Percentiles rank a stretch among this genome's conserved stretches.
These are phyloP conservation scores for Ophiostoma pallidulum DNA, from an alignment of 2,329 filamentous ascomycete species.

Conservation along the genomic window DNA sequence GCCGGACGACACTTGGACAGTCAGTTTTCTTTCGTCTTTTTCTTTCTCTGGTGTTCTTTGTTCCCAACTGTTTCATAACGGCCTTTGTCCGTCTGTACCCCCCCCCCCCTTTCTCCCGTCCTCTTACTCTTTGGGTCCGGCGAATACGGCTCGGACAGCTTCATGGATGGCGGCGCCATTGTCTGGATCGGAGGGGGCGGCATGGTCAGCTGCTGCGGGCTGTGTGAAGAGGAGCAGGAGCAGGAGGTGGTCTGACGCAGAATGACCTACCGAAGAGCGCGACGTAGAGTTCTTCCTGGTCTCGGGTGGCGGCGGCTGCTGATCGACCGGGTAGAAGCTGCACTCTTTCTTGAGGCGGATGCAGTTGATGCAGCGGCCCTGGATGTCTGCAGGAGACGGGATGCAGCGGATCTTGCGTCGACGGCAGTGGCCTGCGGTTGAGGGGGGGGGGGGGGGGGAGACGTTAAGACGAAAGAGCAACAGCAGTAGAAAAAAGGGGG, in stretches of 20 bases:
- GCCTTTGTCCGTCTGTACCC: no score
- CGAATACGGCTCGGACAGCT: slow-evolving; percentile 29
- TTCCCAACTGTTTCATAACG: not conserved
- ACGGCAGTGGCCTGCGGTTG: slow-evolving; percentile 67
- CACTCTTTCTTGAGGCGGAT: slow-evolving; percentile 92
- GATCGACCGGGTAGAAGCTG: slow-evolving; percentile 83
- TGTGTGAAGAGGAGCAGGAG: slow-evolving; percentile 28
- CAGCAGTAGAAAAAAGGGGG: no score
- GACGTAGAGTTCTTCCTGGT: slow-evolving; percentile 33
- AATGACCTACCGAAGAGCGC: slow-evolving; percentile 27
- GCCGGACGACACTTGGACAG: slow-evolving; percentile 16
- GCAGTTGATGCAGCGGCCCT: slow-evolving; percentile 81
- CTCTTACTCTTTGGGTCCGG: slow-evolving; percentile 36
- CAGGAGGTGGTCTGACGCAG: slow-evolving; percentile 25
- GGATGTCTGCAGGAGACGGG: slow-evolving; percentile 59
- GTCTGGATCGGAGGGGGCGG: slow-evolving; percentile 35
- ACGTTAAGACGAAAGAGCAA: no score
- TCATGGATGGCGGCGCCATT: slow-evolving; percentile 35
- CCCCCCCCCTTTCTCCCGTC: no score
- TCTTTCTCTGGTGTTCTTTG: not conserved
- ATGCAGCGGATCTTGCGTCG: slow-evolving; percentile 90
- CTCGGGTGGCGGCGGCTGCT: slow-evolving; percentile 50
- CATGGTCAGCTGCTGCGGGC: slow-evolving; percentile 34
- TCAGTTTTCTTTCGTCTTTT: not conserved
- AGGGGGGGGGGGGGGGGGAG: no score